Conservation (phyloP, 192 early-diverging fungal species). For the Jimgerdemannia lactiflua region DNA sequence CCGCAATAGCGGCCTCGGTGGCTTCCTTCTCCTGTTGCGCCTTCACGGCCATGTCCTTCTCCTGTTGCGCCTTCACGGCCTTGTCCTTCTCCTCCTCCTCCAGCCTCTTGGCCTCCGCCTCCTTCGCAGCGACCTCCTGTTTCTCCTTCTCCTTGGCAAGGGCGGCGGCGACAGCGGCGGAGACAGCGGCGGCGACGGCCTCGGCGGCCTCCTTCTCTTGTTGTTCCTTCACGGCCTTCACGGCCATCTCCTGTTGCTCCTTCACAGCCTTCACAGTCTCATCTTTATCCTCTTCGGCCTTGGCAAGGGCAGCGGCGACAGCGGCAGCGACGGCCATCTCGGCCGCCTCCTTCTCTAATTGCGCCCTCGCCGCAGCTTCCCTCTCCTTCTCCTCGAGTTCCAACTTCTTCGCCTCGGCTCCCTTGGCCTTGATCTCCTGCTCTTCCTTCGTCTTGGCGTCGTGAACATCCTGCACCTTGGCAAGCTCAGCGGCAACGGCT, state of each 20-base stretch:
- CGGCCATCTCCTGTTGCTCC: neutral
- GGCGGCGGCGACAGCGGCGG: slow-evolving; percentile 20
- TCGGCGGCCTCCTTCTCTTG: neutral
- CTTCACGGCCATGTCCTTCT: slow-evolving; percentile 6
- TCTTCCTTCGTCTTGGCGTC: neutral
- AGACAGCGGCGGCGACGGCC: slow-evolving; percentile 17
- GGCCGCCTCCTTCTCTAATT: slow-evolving; percentile 1
- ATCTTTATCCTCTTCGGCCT: neutral
- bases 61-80: slow-evolving; percentile 14
- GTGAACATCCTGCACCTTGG: neutral
- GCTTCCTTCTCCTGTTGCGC: slow-evolving; percentile 16
- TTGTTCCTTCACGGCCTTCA: slow-evolving; percentile 1
- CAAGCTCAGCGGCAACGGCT: neutral
- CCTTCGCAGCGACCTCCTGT: slow-evolving; percentile 12
- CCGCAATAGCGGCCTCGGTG: slow-evolving; percentile 25
- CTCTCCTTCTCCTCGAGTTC: neutral
- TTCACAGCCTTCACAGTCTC: neutral
- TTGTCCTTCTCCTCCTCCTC: neutral
- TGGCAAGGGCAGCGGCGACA: neutral
- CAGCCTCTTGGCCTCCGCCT: slow-evolving; percentile 6
- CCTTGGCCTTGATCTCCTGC: neutral
- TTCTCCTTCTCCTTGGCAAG: slow-evolving; percentile 6
- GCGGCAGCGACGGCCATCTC: neutral
- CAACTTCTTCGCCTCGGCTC: neutral
- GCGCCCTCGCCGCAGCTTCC: neutral